Conservation (phyloP, 352 stramenopile genomes). For the Phytophthora brassicae region DNA sequence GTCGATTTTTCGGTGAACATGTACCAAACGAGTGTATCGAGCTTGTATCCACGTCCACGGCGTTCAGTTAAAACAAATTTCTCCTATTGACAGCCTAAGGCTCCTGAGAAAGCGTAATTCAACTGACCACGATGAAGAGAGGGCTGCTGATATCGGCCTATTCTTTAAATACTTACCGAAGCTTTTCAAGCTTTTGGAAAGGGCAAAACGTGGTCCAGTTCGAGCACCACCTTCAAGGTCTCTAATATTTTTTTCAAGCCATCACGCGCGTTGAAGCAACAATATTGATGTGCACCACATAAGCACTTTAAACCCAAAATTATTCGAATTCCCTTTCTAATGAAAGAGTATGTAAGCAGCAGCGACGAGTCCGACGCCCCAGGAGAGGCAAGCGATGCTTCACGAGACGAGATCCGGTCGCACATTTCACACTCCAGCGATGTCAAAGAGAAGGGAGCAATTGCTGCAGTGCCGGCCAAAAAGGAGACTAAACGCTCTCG, state of each 20-base stretch:
- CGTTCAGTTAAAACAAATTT: background rate
- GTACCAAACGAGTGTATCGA: background rate
- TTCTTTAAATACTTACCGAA: background rate
- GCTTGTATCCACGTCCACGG: too few species aligned
- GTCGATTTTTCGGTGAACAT: background rate
- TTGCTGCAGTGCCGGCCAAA: background rate
- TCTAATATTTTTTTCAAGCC: background rate
- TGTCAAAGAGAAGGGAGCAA: background rate
- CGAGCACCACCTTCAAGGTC: background rate
- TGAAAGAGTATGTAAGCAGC: background rate
- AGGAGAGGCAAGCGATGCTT: background rate
- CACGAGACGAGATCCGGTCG: background rate
- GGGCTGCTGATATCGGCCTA: background rate
- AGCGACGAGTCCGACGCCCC: background rate
- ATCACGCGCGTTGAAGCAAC: background rate
- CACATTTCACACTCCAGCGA: background rate
- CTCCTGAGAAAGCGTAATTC: background rate
- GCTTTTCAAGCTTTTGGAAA: background rate
- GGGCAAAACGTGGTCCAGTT: background rate
- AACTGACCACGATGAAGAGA: background rate
- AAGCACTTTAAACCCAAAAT: background rate
- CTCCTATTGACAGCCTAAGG: background rate
- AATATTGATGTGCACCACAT: background rate
- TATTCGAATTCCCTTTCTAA: background rate
- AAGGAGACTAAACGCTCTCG: background rate